phyloP scores from a whole-genome alignment of 2,329 filamentous ascomycete genomes.

The Hypoxylon rubiginosum region DNA sequence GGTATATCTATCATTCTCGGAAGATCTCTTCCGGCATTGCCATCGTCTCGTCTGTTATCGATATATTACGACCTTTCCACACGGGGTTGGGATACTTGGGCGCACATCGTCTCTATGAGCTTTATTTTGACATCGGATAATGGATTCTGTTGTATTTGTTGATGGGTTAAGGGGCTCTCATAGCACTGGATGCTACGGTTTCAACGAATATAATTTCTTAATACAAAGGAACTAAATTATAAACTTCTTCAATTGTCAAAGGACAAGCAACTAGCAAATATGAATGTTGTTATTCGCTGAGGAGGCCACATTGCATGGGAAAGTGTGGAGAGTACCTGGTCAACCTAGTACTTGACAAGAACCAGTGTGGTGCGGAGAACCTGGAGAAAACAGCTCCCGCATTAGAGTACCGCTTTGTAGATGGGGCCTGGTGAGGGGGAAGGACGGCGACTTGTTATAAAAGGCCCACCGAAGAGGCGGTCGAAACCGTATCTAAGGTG shows the following conservation, averaged over 20 bases:
- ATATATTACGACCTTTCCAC: not conserved
- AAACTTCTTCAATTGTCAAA: too few relatives aligned
- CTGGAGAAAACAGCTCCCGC: slow-evolving; percentile 10
- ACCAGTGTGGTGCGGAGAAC: slow-evolving; percentile 20
- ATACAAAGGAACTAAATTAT: not conserved
- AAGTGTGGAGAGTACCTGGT: not conserved
- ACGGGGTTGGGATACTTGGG: not conserved
- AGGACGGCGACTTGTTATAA: not conserved
- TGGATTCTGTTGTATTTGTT: not conserved
- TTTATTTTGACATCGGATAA: not conserved
- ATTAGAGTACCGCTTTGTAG: not conserved
- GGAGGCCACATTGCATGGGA: not conserved
- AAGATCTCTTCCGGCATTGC: not conserved
- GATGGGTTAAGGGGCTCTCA: not conserved
- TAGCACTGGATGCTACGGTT: not conserved
- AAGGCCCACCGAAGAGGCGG: not conserved
- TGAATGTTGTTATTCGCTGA: too few relatives aligned
- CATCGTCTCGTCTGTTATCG: not conserved
- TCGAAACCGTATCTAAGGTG: not conserved
- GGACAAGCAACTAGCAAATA: too few relatives aligned
- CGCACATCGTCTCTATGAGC: not conserved
- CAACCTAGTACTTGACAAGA: not conserved
- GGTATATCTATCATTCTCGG: not conserved
- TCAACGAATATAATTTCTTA: not conserved
- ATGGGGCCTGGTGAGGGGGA: slow-evolving; percentile 19